Percentiles rank a stretch among this genome's conserved stretches.
Evolutionary conservation across 768 basidiomycete genomes (phyloP).

Genomic region (Trametes sanguinea): DNA sequence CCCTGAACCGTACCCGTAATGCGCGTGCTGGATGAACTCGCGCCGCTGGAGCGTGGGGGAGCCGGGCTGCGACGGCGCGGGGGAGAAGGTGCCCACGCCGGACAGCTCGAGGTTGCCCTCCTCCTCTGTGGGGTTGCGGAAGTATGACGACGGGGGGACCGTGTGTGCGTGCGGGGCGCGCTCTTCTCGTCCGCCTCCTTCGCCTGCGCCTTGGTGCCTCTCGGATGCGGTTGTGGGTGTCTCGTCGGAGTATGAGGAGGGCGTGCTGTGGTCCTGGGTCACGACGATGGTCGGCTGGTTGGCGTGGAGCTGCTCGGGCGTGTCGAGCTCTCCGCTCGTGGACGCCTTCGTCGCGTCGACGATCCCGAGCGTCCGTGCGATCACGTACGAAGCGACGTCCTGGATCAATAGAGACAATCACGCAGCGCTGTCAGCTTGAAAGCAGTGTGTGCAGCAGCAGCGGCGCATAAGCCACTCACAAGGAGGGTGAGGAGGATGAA

Average conservation of each 20-base stretch:
- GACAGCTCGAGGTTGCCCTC: conserved; percentile 54
- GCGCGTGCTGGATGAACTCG: conserved; percentile 22
- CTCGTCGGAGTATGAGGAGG: conserved; percentile 2
- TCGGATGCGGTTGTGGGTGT: neutral
- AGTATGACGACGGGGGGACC: conserved; percentile 20
- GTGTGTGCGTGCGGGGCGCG: neutral
- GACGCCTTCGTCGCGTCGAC: conserved; percentile 75
- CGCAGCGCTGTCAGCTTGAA: neutral
- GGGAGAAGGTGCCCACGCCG: conserved; percentile 75
- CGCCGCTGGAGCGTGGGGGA: conserved; percentile 52
- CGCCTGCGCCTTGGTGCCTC: neutral
- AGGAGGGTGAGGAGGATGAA: conserved; percentile 65
- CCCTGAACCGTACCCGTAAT: conserved; percentile 16
- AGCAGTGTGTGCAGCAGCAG: too few species aligned
- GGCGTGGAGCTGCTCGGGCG: neutral
- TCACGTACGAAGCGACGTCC: conserved; percentile 82
- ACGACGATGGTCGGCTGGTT: conserved; percentile 18
- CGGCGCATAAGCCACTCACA: conserved; percentile 38
- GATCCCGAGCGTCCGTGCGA: conserved; percentile 79
- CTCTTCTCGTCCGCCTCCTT: neutral
- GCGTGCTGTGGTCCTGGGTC: conserved; percentile 13
- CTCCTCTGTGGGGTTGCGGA: conserved; percentile 25
- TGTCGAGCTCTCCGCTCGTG: conserved; percentile 44
- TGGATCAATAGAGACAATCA: conserved; percentile 30
- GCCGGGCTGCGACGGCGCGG: conserved; percentile 63